phyloP scores from a whole-genome alignment of 257 asterid species.

The Pogostemon cablin region DNA sequence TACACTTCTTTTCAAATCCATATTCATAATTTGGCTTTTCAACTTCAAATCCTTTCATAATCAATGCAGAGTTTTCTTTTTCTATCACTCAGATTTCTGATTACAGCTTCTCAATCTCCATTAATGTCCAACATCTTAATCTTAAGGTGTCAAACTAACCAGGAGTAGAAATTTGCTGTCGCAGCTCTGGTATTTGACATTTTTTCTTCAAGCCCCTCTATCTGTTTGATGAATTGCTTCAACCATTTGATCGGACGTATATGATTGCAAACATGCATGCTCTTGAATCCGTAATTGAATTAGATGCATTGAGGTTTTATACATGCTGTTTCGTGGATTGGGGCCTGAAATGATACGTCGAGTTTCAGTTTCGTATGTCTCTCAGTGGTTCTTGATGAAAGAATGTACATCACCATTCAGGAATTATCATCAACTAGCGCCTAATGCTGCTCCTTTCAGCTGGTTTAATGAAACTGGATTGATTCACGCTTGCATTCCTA shows the following conservation, averaged over 20 bases:
- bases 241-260: constrained; percentile 6
- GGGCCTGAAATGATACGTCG: constrained; percentile 35
- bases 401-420: constrained; percentile 25
- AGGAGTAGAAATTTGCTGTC: constrained; percentile 7
- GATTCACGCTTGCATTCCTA: not conserved
- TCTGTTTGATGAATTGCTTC: constrained; percentile 64
- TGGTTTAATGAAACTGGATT: constrained; percentile 1
- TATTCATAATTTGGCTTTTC: too few relatives aligned
- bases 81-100: not conserved
- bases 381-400: constrained; percentile 36
- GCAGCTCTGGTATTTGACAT: not conserved
- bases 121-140: not conserved
- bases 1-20: too few relatives aligned
- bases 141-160: not conserved
- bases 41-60: not conserved
- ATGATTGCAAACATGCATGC: not conserved
- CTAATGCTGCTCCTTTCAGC: constrained; percentile 6
- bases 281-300: not conserved
- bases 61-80: not conserved
- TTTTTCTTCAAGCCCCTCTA: constrained; percentile 27
- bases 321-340: not conserved
- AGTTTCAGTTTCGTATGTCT: constrained; percentile 27
- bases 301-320: constrained; percentile 7
- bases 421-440: constrained; percentile 16
- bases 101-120: not conserved